These are phyloP conservation scores for Pseudomicrostroma phylloplanum DNA, from an alignment of 1,284 basidiomycete genomes.

Conservation along the genomic window DNA sequence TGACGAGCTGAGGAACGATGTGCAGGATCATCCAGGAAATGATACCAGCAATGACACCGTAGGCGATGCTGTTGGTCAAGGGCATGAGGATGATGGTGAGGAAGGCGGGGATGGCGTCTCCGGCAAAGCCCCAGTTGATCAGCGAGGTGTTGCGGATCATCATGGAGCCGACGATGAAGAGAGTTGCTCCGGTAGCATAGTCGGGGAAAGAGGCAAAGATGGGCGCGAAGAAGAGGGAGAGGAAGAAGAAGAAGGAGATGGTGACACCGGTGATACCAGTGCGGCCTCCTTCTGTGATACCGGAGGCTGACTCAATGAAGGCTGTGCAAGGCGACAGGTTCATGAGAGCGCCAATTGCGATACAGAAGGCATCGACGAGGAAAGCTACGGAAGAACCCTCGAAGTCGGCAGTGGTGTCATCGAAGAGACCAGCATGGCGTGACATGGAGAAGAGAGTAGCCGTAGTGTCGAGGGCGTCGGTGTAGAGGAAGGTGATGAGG, in stretches of 20 bases:
- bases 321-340: constrained; percentile 82
- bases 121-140: constrained; percentile 79
- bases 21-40: constrained; percentile 68
- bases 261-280: constrained; percentile 75
- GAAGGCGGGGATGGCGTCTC: constrained; percentile 66
- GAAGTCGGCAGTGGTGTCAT: constrained; percentile 78
- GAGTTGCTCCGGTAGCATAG: constrained; percentile 81
- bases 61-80: constrained; percentile 65
- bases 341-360: constrained; percentile 73
- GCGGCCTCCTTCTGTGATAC: constrained; percentile 69
- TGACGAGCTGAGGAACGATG: constrained; percentile 59
- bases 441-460: constrained; percentile 86
- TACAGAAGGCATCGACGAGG: constrained; percentile 65
- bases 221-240: constrained; percentile 69
- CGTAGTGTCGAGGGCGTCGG: constrained; percentile 59
- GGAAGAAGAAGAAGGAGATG: constrained; percentile 71
- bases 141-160: constrained; percentile 82
- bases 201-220: constrained; percentile 79
- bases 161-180: constrained; percentile 77
- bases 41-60: constrained; percentile 78
- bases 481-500: constrained; percentile 73
- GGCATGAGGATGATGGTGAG: constrained; percentile 31
- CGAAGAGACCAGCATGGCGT: constrained; percentile 79
- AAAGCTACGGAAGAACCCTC: constrained; percentile 76
- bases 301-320: constrained; percentile 68